Conservation (phyloP, 176 grass and related monocot genomes). For the Leersia perrieri region DNA sequence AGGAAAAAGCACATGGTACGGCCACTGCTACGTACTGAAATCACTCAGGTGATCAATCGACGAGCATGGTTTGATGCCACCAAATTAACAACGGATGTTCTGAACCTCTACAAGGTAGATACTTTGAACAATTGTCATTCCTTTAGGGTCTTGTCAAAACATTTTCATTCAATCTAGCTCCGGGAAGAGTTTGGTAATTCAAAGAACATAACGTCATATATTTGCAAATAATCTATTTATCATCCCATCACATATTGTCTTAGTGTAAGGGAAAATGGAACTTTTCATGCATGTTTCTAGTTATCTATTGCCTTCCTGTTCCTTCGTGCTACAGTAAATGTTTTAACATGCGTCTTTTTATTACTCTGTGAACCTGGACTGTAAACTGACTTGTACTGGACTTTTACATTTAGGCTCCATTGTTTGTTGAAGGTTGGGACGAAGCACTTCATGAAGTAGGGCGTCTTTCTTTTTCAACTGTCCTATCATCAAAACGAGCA, state of each 20-base stretch:
- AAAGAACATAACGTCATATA: background rate
- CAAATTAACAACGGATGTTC: slow-evolving; percentile 81
- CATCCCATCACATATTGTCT: background rate
- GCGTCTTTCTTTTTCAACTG: slow-evolving; percentile 82
- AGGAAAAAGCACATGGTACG: slow-evolving; percentile 97
- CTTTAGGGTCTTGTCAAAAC: background rate
- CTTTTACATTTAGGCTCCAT: slow-evolving; percentile 59
- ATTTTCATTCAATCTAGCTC: background rate
- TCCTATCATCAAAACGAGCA: slow-evolving; percentile 68
- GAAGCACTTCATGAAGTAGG: slow-evolving; percentile 97
- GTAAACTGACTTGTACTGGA: background rate
- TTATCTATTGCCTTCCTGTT: background rate
- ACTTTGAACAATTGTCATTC: background rate
- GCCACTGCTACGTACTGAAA: slow-evolving; percentile 89
- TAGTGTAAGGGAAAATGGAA: background rate
- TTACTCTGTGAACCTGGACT: slow-evolving; percentile 7
- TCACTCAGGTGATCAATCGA: slow-evolving; percentile 93
- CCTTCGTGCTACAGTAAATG: background rate
- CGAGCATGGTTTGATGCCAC: slow-evolving; percentile 90
- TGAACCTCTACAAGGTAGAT: slow-evolving; percentile 87
- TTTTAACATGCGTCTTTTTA: background rate
- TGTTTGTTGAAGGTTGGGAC: slow-evolving; percentile 97
- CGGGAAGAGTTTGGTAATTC: background rate
- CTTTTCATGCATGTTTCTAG: background rate
- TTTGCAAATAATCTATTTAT: background rate